phyloP scores from a whole-genome alignment of 225 moss, liverwort and hornwort genomes.

The Asterella californica region DNA sequence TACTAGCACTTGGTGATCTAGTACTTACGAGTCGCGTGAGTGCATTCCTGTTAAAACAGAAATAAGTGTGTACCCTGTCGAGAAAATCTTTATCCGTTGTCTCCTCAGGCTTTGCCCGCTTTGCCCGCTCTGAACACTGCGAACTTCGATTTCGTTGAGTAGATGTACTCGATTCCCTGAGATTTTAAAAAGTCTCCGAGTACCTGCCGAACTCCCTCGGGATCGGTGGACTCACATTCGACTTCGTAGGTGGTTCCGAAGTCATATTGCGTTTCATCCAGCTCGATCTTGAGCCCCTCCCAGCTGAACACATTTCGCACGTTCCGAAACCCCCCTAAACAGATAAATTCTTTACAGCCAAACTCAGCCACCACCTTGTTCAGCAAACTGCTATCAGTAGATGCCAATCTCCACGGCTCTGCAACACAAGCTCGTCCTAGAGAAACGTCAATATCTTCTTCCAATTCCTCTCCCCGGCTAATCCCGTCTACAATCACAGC shows the following conservation, averaged over 20 bases:
- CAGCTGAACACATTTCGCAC: constrained; percentile 77
- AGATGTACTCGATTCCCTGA: constrained; percentile 57
- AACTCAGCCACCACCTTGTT: constrained; percentile 62
- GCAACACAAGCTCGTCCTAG: constrained; percentile 63
- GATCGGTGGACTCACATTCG: constrained; percentile 82
- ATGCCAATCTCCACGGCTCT: constrained; percentile 53
- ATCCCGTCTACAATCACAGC: constrained; percentile 85
- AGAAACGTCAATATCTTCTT: constrained; percentile 83
- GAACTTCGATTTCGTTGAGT: constrained; percentile 80
- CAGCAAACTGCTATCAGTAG: constrained; percentile 50
- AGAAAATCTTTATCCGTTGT: not conserved
- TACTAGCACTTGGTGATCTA: too few species aligned
- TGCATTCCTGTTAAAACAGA: too few species aligned
- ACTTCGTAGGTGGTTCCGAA: constrained; percentile 87
- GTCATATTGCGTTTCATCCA: constrained; percentile 88
- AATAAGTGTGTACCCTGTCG: not conserved
- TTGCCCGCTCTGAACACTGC: constrained; percentile 81
- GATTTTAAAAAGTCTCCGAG: constrained; percentile 59
- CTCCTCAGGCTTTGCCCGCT: constrained; percentile 53
- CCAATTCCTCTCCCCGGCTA: constrained; percentile 85
- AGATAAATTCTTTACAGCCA: constrained; percentile 60
- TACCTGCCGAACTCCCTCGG: constrained; percentile 71
- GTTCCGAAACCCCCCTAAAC: constrained; percentile 89
- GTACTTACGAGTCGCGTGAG: too few species aligned
- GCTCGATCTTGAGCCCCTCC: constrained; percentile 75